Base-by-base conservation (phyloP, 83 land plant species). In the Picea abies region DNA sequence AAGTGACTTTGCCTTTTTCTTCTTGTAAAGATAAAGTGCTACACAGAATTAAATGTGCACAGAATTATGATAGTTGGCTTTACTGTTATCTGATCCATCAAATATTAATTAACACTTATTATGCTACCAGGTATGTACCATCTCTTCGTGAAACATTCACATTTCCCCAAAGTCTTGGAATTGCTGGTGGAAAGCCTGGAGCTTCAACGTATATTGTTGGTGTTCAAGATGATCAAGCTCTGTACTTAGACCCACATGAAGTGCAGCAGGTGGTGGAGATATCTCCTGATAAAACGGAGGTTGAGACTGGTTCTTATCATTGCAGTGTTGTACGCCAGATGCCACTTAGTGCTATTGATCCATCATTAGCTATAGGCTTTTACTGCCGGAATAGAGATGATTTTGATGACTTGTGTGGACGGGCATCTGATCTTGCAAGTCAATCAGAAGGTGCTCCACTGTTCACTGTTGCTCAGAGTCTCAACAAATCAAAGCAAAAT, bases 171-270 rank as follows among this genome's bases (percentile, higher is more conserved):
- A 93, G 99, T 80, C 93, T 96, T 86, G 99, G 99, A 16, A 94
- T 98, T 62, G 78, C 90, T 84, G 99, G 99, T 82, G 99, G 99
- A 60, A 96, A 91, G 91, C 97, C 96, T 82, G 97, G 97, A 60
- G 92, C 93, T n/a, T 98, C 99, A 72, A 93, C 98, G 14, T 98
- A 97, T 82, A 87, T 98, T 67, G 88, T 92, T 77, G 99, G 99
- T 32, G 94, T 94, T 26, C 99, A 98, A 87, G 99, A 94, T 90
- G 97, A 93, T 60, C 96, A 94, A 29, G 99, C 96, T 67, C 82
- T 98, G 71, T 98, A 96, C 86, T 92, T 98, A 39, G 99, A 98
- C 82, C 99, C 99, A 11, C 99, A 98, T 90, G 94, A 92, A 84
- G 89, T 89, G 71, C 99, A 98, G 82, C 91, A 83, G 93, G 99